Evolutionary conservation across 495 filamentous ascomycete genomes (phyloP).

Genomic region (Halenospora varia): DNA sequence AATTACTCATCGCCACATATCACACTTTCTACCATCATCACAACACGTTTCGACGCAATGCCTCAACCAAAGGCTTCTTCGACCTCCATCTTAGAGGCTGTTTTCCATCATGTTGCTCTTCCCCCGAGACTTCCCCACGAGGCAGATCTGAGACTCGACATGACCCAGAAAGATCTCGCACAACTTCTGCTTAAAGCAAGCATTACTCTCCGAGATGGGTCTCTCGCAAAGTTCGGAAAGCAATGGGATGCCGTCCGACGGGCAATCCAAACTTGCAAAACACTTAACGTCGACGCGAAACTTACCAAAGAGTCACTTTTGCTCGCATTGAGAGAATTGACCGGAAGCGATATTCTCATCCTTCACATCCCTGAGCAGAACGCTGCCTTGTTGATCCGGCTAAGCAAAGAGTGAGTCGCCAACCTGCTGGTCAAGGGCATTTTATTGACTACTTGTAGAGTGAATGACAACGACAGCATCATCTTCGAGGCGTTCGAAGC

Average conservation of each 20-base stretch:
- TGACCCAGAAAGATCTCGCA: background rate
- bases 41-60: no score
- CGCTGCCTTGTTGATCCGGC: background rate
- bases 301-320: background rate
- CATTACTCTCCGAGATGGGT: background rate
- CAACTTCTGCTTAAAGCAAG: background rate
- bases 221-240: background rate
- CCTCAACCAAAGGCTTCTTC: no score
- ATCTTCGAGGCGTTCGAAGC: conserved; percentile 49
- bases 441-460: no score
- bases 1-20: no score
- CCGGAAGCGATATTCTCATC: background rate
- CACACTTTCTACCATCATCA: no score
- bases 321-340: background rate
- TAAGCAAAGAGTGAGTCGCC: background rate
- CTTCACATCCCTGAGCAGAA: conserved; percentile 1
- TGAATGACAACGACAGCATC: conserved; percentile 24
- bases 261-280: background rate
- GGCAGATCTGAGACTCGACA: background rate
- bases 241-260: background rate
- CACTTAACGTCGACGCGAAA: background rate
- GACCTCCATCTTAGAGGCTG: background rate
- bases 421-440: background rate
- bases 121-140: conserved; percentile 7
- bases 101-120: conserved; percentile 1